Conservation (phyloP, 805 yeast genomes). For the Wickerhamomyces strasburgensis region DNA sequence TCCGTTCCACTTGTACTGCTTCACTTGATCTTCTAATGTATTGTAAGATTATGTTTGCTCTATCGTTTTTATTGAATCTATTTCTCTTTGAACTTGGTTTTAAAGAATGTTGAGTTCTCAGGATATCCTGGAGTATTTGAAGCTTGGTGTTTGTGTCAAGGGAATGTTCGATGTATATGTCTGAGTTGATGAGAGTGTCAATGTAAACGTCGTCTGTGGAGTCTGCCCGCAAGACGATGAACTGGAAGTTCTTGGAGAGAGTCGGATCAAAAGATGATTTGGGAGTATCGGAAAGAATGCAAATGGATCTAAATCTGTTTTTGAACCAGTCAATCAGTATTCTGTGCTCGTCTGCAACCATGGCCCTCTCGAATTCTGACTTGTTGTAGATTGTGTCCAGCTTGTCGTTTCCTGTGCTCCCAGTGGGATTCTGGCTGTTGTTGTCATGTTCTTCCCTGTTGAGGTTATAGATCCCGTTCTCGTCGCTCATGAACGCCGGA, state of each 20-base stretch:
- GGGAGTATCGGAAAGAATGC: conserved; percentile 51
- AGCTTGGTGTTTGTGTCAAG: conserved; percentile 35
- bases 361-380: conserved; percentile 33
- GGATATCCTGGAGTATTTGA: conserved; percentile 34
- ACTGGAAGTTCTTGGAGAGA: conserved; percentile 25
- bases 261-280: conserved; percentile 21
- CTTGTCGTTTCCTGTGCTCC: conserved; percentile 31
- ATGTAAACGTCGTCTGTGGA: conserved; percentile 41
- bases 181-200: conserved; percentile 40
- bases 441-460: not conserved
- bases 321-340: conserved; percentile 62
- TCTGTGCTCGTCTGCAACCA: conserved; percentile 56
- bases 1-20: conserved; percentile 60
- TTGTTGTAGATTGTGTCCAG: conserved; percentile 54
- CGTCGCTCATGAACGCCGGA: conserved; percentile 36
- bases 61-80: conserved; percentile 34
- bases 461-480: conserved; percentile 24
- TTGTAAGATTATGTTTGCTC: conserved; percentile 39
- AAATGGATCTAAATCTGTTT: conserved; percentile 58
- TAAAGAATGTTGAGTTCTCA: conserved; percentile 24
- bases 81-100: conserved; percentile 20
- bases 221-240: conserved; percentile 36
- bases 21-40: conserved; percentile 52
- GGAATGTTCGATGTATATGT: conserved; percentile 54
- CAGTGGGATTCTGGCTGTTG: too few species aligned